These are phyloP conservation scores for Ceratobasidium sp. DNA, from an alignment of 1,284 basidiomycete genomes.

Conservation along the genomic window DNA sequence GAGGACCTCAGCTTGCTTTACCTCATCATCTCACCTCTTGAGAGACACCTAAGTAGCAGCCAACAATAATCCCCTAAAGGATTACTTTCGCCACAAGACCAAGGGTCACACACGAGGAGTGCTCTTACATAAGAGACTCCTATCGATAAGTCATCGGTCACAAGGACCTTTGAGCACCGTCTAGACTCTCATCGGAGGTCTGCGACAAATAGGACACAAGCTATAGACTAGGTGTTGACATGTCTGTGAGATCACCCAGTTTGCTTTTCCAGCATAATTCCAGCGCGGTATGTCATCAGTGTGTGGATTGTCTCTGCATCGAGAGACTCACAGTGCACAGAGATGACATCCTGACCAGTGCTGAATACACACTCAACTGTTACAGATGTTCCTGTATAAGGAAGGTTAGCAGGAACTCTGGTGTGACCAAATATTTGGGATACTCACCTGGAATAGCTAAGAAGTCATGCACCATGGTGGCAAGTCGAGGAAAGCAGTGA, in stretches of 20 bases:
- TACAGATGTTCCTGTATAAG: conserved; percentile 31
- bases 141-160: too few species aligned
- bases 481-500: conserved; percentile 4
- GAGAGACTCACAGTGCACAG: not conserved
- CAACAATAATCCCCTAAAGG: too few species aligned
- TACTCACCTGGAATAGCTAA: conserved; percentile 21
- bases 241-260: not conserved
- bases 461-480: conserved; percentile 6
- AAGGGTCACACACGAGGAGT: too few species aligned
- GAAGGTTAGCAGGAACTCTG: not conserved
- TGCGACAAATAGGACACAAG: too few species aligned
- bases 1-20: too few species aligned
- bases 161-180: too few species aligned
- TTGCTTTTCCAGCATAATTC: conserved; percentile 14
- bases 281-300: conserved; percentile 18
- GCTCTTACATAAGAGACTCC: too few species aligned
- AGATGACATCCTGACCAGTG: conserved; percentile 22
- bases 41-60: too few species aligned
- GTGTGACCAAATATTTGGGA: not conserved
- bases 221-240: too few species aligned
- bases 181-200: too few species aligned
- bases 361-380: conserved; percentile 30
- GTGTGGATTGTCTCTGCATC: not conserved
- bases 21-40: too few species aligned
- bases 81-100: too few species aligned